Base-by-base conservation (phyloP, 148 eudicot genomes). In the Spergularia bocconei region DNA sequence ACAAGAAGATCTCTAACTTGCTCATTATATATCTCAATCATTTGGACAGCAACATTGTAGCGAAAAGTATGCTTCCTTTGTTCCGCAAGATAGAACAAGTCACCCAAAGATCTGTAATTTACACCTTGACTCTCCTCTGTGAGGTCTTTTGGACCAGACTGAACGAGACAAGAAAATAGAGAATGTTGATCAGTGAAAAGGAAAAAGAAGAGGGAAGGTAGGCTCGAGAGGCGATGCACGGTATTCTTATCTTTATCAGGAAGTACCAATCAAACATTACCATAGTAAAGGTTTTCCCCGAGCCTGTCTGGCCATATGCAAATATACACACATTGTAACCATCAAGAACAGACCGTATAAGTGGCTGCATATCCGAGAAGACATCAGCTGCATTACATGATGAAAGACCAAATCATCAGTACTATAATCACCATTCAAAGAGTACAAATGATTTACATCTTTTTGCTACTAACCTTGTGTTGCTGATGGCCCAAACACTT, bases 221-320 rank as follows among this genome's bases (percentile, higher is more conserved):
- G 36, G 36, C 3, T 29, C 3, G 36, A 4, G 36, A 29, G 36
- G 36, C 36, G 36, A 29, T 29, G 55, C 11, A 51, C 67, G 9
- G 14, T 41, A 54, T 4, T 33, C 0, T 33, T 74, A 53, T 21
- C 44, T 13, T 36, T 6, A 55, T 38, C 75, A 20, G 52, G 72
- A 16, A 75, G 13, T 39, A 69, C 59, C 52, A 70, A 61, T 23
- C 51, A 63, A 63, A 21, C 21, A 77, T 78, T 79, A 94, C 98
- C 98, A 94, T 94, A 12, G 98, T 94, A 75, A 76, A 89, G 33
- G 98, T 94, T 80, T 94, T 94, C 58, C 98, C 98, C 47, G 98
- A 94, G 75, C 98, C 98, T 72, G 98, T 94, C 77, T 94, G 98
- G 52, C 98, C 98, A 76, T 94, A 94, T 39, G 98, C 98, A 84